Evolutionary conservation across 2,329 filamentous ascomycete genomes (phyloP).

Genomic region (Xylariaceae sp.): DNA sequence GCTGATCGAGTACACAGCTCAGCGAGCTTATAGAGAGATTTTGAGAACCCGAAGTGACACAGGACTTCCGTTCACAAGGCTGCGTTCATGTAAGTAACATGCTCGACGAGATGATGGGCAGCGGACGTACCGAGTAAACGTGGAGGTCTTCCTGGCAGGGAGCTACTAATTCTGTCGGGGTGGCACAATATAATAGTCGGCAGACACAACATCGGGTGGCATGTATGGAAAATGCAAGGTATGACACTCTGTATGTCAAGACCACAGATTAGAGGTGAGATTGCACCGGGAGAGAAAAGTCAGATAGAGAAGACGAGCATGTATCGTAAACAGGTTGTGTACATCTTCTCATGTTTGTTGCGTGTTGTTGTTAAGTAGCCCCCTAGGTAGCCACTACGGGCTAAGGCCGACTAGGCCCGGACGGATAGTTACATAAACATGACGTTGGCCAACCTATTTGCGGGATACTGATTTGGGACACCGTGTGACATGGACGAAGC

Average conservation of each 20-base stretch:
- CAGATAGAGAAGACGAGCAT: too few relatives aligned
- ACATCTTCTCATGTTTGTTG: too few relatives aligned
- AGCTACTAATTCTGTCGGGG: not conserved
- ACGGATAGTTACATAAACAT: too few relatives aligned
- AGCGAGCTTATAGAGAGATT: not conserved
- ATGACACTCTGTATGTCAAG: not conserved
- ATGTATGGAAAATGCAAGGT: not conserved
- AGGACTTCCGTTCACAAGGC: not conserved
- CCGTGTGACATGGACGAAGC: too few relatives aligned
- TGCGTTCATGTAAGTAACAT: not conserved
- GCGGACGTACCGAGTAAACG: not conserved
- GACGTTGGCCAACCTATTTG: too few relatives aligned
- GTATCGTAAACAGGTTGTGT: not conserved
- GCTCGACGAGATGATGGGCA: not conserved
- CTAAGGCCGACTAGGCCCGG: too few relatives aligned
- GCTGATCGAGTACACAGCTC: not conserved
- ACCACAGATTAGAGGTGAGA: not conserved
- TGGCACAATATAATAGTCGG: conserved; percentile 4
- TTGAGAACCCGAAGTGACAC: not conserved
- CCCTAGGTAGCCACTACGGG: too few relatives aligned
- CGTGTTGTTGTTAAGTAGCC: too few relatives aligned
- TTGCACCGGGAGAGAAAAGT: not conserved
- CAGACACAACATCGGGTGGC: conserved; percentile 1
- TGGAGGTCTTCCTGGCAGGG: not conserved
- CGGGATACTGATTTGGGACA: too few relatives aligned